phyloP scores from a whole-genome alignment of 306 rosid species.

The Arachis stenosperma region DNA sequence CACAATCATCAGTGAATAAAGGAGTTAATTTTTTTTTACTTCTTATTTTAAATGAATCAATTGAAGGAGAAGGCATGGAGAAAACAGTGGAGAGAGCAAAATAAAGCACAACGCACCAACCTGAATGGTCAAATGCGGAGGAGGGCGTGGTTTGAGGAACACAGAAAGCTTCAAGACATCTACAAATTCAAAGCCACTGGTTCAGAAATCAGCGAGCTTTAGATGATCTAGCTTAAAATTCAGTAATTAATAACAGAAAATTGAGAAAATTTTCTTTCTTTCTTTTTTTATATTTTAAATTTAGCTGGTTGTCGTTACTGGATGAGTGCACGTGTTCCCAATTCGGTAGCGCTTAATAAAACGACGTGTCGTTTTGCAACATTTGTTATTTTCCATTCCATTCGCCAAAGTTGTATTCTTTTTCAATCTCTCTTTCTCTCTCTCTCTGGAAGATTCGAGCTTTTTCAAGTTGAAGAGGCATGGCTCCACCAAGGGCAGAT shows the following conservation, averaged over 20 bases:
- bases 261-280: constrained; percentile 12
- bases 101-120: no score
- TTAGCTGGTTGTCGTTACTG: no score
- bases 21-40: no score
- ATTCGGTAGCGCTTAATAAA: not conserved
- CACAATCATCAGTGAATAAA: constrained; percentile 4
- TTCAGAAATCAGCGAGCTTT: not conserved
- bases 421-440: not conserved
- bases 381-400: not conserved
- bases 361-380: constrained; percentile 37
- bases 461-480: constrained; percentile 39
- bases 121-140: no score
- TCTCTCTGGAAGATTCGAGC: not conserved
- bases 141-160: not conserved
- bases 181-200: not conserved
- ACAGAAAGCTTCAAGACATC: not conserved
- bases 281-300: not conserved
- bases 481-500: constrained; percentile 48
- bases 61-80: no score
- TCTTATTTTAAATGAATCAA: no score
- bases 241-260: not conserved
- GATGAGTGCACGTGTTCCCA: constrained; percentile 18
- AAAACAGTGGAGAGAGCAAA: no score
- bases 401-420: not conserved
- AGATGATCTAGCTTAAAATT: constrained; percentile 15